Base-by-base conservation (phyloP, 768 basidiomycete species). In the Inosperma sp. region DNA sequence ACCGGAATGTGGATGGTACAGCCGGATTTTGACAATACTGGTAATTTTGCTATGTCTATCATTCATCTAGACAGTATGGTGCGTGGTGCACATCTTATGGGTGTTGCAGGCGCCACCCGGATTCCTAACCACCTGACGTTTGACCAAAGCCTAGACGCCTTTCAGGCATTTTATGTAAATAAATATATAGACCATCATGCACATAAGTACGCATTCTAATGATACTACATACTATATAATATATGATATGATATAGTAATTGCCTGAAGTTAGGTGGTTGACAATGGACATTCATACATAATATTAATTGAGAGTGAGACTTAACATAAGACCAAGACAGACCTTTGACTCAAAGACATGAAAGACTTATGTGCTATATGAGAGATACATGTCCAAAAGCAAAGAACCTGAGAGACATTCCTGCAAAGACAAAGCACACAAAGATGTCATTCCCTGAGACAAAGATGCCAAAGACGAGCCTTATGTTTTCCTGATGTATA, bases 1-100 rank as follows among this genome's bases (percentile, higher is more conserved):
- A 70, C 69, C n/a, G n/a, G 68, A 35, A 63, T 70, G 65, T 72
- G 68, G 68, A 62, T 56, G 21, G 65, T 72, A 2, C 36, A 57
- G 23, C 68, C 60, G 14, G 65, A 68, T 33, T 52, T 58, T n/a
- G 49, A 55, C 5, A 19, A 13, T 10, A 13, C 36, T 17, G 36
- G 43, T 7, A 12, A 39, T 7, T 34, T 21, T 9, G 23, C 33
- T 37, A 16, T 39, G 10, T 22, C 41, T 23, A 35, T 59, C 21
- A 45, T 53, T 26, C 55, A 59, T 30, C 33, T 59, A 16, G 52
- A 59, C 31, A 16, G 36, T 14, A 56, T 56, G 41, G 16, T 53
- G 10, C 41, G 52, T 22, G 42, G 35, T 13, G 48, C 48, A 23
- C 57, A 59, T 35, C 42, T 59, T 10, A 49, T 56, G 22, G 35